Percentiles rank a stretch among this genome's conserved stretches.
Evolutionary conservation across 805 yeast genomes (phyloP).

Genomic region (Candida parachauliodes): DNA sequence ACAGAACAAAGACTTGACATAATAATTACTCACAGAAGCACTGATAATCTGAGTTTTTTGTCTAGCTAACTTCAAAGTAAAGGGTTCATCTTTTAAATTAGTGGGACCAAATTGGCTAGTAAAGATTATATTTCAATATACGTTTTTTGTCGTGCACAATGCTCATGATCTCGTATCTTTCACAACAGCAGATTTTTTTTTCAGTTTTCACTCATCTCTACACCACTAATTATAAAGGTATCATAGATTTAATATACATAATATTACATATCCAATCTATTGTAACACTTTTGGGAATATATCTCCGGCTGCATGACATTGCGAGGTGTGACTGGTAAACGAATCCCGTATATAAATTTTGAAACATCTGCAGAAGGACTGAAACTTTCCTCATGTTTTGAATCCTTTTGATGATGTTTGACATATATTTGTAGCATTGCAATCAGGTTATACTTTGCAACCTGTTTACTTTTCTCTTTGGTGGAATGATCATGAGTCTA

Average conservation of each 20-base stretch:
- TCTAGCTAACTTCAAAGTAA: too few relatives aligned
- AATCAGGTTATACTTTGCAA: too few relatives aligned
- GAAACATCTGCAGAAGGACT: conserved; percentile 26
- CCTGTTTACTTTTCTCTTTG: too few relatives aligned
- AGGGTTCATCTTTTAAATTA: too few relatives aligned
- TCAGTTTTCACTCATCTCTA: background rate
- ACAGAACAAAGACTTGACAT: too few relatives aligned
- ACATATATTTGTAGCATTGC: too few relatives aligned
- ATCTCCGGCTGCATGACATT: conserved; percentile 37
- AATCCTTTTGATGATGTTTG: conserved; percentile 25
- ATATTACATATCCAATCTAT: background rate
- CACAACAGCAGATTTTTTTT: background rate
- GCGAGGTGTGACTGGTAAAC: conserved; percentile 38
- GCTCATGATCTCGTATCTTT: background rate
- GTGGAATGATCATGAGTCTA: too few relatives aligned
- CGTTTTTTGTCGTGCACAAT: too few relatives aligned
- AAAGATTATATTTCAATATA: too few relatives aligned
- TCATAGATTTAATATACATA: conserved; percentile 2
- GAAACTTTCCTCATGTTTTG: conserved; percentile 9
- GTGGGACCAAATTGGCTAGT: too few relatives aligned
- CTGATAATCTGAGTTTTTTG: too few relatives aligned
- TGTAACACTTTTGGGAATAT: conserved; percentile 18
- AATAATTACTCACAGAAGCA: too few relatives aligned
- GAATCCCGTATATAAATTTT: conserved; percentile 32
- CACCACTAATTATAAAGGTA: background rate